phyloP scores from a whole-genome alignment of 2,329 filamentous ascomycete species.

The Penicillium griseofulvum region DNA sequence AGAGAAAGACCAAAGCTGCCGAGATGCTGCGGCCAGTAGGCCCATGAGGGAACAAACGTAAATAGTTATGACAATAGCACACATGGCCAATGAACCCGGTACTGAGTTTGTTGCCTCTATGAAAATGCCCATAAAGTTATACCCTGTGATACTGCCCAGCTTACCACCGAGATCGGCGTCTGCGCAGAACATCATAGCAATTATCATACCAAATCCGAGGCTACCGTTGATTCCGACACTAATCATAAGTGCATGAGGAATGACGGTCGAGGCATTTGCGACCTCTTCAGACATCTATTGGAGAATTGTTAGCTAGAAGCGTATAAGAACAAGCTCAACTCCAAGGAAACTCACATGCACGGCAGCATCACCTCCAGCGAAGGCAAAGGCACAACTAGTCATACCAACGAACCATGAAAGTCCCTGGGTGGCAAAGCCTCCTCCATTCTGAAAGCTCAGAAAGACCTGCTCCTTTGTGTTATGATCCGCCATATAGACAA shows the following conservation, averaged over 20 bases:
- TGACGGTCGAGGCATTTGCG: constrained; percentile 33
- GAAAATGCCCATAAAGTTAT: constrained; percentile 36
- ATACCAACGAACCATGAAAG: constrained; percentile 44
- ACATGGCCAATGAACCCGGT: constrained; percentile 24
- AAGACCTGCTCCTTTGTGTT: constrained; percentile 47
- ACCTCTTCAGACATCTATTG: constrained; percentile 39
- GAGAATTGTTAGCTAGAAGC: neutral
- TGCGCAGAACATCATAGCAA: constrained; percentile 39
- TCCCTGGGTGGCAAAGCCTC: constrained; percentile 43
- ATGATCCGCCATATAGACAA: constrained; percentile 44
- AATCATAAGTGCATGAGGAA: constrained; percentile 38
- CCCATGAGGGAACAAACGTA: constrained; percentile 31
- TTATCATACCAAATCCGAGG: constrained; percentile 37
- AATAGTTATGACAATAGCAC: constrained; percentile 27
- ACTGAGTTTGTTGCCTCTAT: constrained; percentile 27
- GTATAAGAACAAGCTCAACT: neutral
- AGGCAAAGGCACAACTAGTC: constrained; percentile 35
- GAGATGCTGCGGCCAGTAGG: constrained; percentile 34
- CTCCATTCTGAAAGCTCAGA: constrained; percentile 47
- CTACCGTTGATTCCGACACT: constrained; percentile 36
- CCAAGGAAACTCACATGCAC: constrained; percentile 34
- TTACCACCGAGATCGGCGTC: constrained; percentile 29
- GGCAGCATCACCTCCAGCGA: constrained; percentile 37
- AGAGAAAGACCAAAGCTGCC: constrained; percentile 38
- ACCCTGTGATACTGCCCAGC: constrained; percentile 25